Evolutionary conservation across 2,329 filamentous ascomycete species (phyloP), one percentile per base, ranked within the genome.

Genomic region (Paraconiothyrium brasiliense): DNA sequence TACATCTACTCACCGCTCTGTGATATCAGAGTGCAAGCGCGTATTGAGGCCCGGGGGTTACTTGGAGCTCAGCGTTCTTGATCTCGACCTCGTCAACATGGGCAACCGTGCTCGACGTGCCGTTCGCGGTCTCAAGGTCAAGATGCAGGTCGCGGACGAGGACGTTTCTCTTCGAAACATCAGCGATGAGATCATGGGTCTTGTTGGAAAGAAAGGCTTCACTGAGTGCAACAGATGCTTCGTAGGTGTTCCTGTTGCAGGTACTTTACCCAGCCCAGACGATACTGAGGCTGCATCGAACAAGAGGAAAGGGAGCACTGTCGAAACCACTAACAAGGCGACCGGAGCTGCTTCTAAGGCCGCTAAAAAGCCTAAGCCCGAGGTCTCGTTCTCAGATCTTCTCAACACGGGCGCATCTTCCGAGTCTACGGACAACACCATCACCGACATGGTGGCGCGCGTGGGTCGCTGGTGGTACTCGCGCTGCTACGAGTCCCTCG

Each of bases 381-480:
- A 76, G 52, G 65, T 74, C 7, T 78, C 76, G 8, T 78, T 78
- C 64, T 76, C 76, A 41, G 76, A 78, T 34, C 71, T 78, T 24
- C 72, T 78, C 55, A 75, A 74, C 51, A 63, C 64, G 24, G 70
- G 71, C 64, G 67, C 69, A 8, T 70, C 67, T 43, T 76, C 74
- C 27, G 76, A 76, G n/a, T 76, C 75, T 24, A 80, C 91, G 24
- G 93, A 97, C 68, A 92, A 93, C 73, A 90, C 89, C 67, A 97
- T 98, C 73, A 92, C 93, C 14, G 94, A 92, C 73, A 97, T 97
- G 85, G 93, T 98, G 24, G 91, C 93, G 16, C 90, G 89, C 65
- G 94, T 98, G 11, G 94, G 93, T 1, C 87, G 95, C 47, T 98
- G 94, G 93, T 99, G 95, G 95, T 98, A 97, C 79, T 92, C 89